These are phyloP conservation scores for Hypoxylon subgilvum DNA, from an alignment of 495 filamentous ascomycete species.

Conservation along the genomic window DNA sequence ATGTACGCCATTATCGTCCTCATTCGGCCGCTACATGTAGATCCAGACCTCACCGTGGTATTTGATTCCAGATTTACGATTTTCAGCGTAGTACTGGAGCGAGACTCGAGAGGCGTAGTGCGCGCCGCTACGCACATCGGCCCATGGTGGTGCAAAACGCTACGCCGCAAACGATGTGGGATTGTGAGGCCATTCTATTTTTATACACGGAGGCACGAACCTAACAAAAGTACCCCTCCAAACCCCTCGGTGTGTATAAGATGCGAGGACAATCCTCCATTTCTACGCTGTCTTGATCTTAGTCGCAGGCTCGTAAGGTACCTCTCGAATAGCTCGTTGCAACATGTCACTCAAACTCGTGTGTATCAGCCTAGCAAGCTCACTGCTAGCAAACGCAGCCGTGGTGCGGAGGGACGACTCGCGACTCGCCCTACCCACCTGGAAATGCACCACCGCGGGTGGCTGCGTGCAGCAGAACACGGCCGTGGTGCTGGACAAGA, in stretches of 20 bases:
- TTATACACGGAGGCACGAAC: conserved; percentile 27
- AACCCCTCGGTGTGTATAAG: conserved; percentile 14
- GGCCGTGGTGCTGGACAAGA: conserved; percentile 49
- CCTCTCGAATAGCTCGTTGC: conserved; percentile 1
- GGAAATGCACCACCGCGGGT: conserved; percentile 46
- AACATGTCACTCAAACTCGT: conserved; percentile 38
- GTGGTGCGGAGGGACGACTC: conserved; percentile 40
- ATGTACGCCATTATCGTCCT: too few species aligned
- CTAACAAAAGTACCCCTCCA: conserved; percentile 12
- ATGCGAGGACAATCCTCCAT: conserved; percentile 15
- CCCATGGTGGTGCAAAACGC: too few species aligned
- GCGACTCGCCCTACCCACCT: conserved; percentile 47
- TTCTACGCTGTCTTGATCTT: conserved; percentile 13
- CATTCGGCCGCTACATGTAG: too few species aligned
- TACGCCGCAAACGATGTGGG: too few species aligned
- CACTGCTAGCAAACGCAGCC: conserved; percentile 23
- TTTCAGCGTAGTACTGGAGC: too few species aligned
- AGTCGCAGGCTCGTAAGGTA: background rate
- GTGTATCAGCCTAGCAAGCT: conserved; percentile 25
- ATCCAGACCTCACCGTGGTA: too few species aligned
- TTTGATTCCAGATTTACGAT: too few species aligned
- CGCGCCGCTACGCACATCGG: too few species aligned
- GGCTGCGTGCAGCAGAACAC: conserved; percentile 50
- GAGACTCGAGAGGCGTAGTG: too few species aligned
- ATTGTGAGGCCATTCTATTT: too few species aligned